Evolutionary conservation across 768 basidiomycete genomes (phyloP).

Genomic region (Exsudoporus frostii): DNA sequence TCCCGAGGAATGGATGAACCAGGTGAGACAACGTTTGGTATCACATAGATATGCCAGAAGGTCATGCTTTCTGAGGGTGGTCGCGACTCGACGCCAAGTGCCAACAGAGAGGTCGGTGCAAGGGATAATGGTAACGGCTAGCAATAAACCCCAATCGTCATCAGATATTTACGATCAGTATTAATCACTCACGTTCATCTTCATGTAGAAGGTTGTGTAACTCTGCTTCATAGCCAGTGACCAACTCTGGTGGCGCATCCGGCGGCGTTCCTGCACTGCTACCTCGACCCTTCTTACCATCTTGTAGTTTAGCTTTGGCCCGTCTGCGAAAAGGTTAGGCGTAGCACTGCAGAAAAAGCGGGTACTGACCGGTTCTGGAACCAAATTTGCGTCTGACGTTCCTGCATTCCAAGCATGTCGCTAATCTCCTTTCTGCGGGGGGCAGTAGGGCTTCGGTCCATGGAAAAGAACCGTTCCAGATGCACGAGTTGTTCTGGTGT

Average conservation of each 20-base stretch:
- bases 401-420: constrained; percentile 73
- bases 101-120: constrained; percentile 75
- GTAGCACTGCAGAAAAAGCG: neutral
- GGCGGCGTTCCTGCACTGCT: constrained; percentile 39
- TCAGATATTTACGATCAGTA: neutral
- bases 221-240: constrained; percentile 54
- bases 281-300: constrained; percentile 48
- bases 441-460: constrained; percentile 71
- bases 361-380: constrained; percentile 68
- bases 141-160: neutral
- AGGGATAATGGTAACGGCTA: constrained; percentile 74
- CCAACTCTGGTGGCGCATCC: constrained; percentile 50
- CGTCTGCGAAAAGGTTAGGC: constrained; percentile 44
- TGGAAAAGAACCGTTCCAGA: constrained; percentile 65
- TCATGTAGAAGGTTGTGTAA: constrained; percentile 69
- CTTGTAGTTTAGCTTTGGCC: constrained; percentile 76
- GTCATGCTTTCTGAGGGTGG: constrained; percentile 53
- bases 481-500: constrained; percentile 78
- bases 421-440: constrained; percentile 71
- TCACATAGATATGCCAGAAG: constrained; percentile 77
- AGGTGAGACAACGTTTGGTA: constrained; percentile 59
- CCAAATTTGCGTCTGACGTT: constrained; percentile 88
- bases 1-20: constrained; percentile 75
- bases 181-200: constrained; percentile 58
- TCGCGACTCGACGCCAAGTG: constrained; percentile 72